Evolutionary conservation across 106 monocot species (phyloP), one percentile per base, ranked within the genome.

Genomic region (Xerophyta viscosa): DNA sequence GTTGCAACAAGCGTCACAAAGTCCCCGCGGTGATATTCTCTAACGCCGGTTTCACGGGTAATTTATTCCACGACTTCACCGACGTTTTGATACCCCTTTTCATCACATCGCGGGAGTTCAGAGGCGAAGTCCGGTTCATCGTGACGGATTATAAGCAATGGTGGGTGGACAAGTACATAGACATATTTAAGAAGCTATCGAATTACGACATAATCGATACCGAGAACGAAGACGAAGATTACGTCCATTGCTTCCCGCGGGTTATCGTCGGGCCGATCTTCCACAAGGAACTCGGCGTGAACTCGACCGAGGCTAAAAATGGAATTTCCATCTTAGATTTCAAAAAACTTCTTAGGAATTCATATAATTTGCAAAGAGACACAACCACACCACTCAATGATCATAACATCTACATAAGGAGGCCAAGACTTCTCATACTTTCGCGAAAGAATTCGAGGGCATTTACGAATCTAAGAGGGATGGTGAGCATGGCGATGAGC

Each of bases 221-320:
- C 20, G 57, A 58, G 26, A 63, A 50, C 27, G 56, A 56, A 0
- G 48, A 46, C 2, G 44, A 56, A 0, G 41, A 8, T 9, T 11
- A 6, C n/a, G 61, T 73, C 15, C 79, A 25, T 3, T 88, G 88
- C 64, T 88, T 66, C 48, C 76, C 67, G 2, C 37, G 60, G 43
- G 56, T 65, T 24, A 51, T 73, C 6, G 43, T 53, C 8, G 88
- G 88, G 3, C 70, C 59, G 6, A 61, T 9, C 14, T 83, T 80
- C 58, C 80, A 80, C 57, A 80, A 61, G 44, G 88, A 83, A 52
- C 57, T 89, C 0, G 76, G 83, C 24, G 53, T 80, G 2, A 73
- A 83, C 37, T 0, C 65, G 2, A 11, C 57, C 2, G 68, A 58
- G 33, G 41, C 72, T 4, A 54, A 49, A 0, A 41, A 28, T 0